Evolutionary conservation across 108 stramenopile genomes (phyloP), one percentile per base, ranked within the genome.

Genomic region (Parietichytrium sp.): DNA sequence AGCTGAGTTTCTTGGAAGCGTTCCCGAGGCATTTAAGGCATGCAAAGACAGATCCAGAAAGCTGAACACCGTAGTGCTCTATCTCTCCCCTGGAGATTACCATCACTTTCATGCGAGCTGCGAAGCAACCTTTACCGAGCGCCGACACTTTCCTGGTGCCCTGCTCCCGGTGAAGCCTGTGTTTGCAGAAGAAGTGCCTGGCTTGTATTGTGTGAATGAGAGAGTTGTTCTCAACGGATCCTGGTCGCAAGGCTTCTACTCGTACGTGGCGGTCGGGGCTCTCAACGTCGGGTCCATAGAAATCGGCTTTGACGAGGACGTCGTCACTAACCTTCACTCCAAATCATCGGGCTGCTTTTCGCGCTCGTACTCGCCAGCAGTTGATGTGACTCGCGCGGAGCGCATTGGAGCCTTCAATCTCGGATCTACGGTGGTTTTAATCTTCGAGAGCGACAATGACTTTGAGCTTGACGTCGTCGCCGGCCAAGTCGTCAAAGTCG

Each of bases 341-440:
- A 16, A 25, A 16, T 42, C 38, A n/a, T 23, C 18, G 38, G 20
- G 38, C 29, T 72, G 61, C 61, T 72, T 42, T 6, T 33, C 36
- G 61, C 33, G 42, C 38, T 45, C 36, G 23, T 72, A 72, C 61
- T 16, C 16, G 49, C 61, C 33, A 6, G 42, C 20, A n/a, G 23
- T 45, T 25, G 10, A 10, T n/a, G 38, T n/a, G 23, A n/a, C 18
- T 33, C 61, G 61, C 12, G 61, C 38, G 6, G 61, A 72, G 38
- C 61, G 61, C 61, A 72, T 72, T 33, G 61, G 61, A 33, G 61
- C 61, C 33, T 72, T 72, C 3, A 72, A 72, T 42, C 42, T 72
- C 15, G 61, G 61, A n/a, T 72, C 61, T n/a, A 72, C 61, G 23
- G 61, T 72, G 36, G 61, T 72, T 6, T n/a, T 72, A n/a, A 72